A percentile compares a stretch with the other conserved stretches of the same genome.
These are phyloP conservation scores for Candida saitoana DNA, from an alignment of 805 yeast species.

Conservation along the genomic window DNA sequence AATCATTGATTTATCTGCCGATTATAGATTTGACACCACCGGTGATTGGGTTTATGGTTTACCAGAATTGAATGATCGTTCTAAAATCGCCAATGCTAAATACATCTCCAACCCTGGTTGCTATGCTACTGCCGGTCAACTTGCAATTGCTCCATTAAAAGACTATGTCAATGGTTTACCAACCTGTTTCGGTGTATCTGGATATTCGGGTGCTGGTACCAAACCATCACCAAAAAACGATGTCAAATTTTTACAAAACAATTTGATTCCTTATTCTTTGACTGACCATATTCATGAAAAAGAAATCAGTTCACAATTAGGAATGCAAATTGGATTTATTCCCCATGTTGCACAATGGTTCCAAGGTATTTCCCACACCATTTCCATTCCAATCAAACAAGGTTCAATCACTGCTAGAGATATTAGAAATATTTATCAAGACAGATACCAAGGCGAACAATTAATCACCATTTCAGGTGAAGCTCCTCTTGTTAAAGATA, in stretches of 20 bases:
- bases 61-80: constrained; percentile 82
- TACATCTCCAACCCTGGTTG: constrained; percentile 97
- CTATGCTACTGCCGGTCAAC: constrained; percentile 97
- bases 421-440: constrained; percentile 79
- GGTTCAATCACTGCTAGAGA: constrained; percentile 72
- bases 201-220: constrained; percentile 99
- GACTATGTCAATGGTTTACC: constrained; percentile 70
- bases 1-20: constrained; percentile 91
- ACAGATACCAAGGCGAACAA: constrained; percentile 81
- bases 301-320: constrained; percentile 81
- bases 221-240: constrained; percentile 97
- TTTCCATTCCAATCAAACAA: constrained; percentile 76
- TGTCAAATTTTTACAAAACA: constrained; percentile 64
- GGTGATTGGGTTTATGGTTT: constrained; percentile 92
- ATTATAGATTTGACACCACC: constrained; percentile 86
- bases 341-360: constrained; percentile 99
- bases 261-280: constrained; percentile 89
- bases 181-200: constrained; percentile 90
- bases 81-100: constrained; percentile 59
- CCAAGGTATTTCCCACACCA: constrained; percentile 94
- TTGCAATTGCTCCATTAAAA: constrained; percentile 84
- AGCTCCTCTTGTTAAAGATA: constrained; percentile 87
- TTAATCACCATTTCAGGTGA: constrained; percentile 84
- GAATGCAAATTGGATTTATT: constrained; percentile 75
- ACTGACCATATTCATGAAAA: constrained; percentile 97